These are phyloP conservation scores for Podaxis mareebaensis DNA, from an alignment of 768 basidiomycete genomes.

Conservation along the genomic window DNA sequence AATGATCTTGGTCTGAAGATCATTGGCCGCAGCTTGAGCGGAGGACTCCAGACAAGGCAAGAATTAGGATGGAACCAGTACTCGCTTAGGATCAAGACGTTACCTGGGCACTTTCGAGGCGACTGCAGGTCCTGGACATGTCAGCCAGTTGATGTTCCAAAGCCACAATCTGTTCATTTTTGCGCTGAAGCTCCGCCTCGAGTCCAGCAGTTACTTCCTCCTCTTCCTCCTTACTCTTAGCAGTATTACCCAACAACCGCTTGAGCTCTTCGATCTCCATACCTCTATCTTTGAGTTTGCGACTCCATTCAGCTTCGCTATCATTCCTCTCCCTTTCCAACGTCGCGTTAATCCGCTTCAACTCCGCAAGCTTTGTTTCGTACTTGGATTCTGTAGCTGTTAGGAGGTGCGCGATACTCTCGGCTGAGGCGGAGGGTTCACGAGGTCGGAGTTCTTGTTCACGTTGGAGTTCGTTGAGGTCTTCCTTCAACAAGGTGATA, in stretches of 20 bases:
- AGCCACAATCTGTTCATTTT: conserved; percentile 47
- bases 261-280: conserved; percentile 78
- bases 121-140: conserved; percentile 44
- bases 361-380: conserved; percentile 72
- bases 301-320: conserved; percentile 86
- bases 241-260: conserved; percentile 52
- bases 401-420: conserved; percentile 72
- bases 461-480: conserved; percentile 61
- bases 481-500: conserved; percentile 67
- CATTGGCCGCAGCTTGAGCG: conserved; percentile 40
- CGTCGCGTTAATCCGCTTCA: conserved; percentile 59
- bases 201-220: conserved; percentile 55
- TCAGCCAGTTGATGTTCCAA: conserved; percentile 58
- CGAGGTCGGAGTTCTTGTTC: conserved; percentile 52
- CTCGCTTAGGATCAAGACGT: background rate
- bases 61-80: background rate
- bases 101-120: conserved; percentile 65
- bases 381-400: conserved; percentile 75
- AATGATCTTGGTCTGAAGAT: conserved; percentile 47
- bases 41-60: conserved; percentile 24
- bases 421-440: conserved; percentile 49
- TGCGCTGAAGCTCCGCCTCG: conserved; percentile 53
- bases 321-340: conserved; percentile 86
- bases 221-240: conserved; percentile 60
- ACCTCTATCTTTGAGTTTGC: conserved; percentile 75